Evolutionary conservation across 225 moss, liverwort and hornwort species (phyloP).

Genomic region (Bryum argenteum): DNA sequence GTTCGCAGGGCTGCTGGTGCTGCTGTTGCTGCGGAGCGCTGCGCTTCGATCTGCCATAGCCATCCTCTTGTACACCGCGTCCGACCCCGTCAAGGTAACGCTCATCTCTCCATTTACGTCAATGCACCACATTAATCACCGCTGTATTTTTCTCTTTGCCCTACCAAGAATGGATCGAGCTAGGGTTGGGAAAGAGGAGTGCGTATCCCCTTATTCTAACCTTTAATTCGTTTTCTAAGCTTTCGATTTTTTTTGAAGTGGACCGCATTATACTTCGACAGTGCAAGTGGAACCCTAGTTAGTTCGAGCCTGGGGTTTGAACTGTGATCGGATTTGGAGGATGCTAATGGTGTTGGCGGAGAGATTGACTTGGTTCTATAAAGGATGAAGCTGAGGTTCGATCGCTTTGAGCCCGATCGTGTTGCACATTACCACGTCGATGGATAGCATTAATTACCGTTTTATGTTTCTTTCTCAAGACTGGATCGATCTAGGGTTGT

Average conservation of each 20-base stretch:
- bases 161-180: not conserved
- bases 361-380: constrained; percentile 3
- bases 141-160: not conserved
- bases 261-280: not conserved
- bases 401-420: not conserved
- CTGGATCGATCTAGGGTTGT: constrained; percentile 22
- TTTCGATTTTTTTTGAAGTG: not conserved
- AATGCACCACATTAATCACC: not conserved
- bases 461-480: not conserved
- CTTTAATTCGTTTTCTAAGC: no score
- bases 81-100: constrained; percentile 16
- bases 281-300: constrained; percentile 22
- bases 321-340: not conserved
- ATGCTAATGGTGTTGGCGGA: not conserved
- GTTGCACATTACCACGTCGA: not conserved
- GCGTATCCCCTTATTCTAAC: no score
- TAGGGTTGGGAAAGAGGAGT: constrained; percentile 5
- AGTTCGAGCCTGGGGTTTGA: not conserved
- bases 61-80: not conserved
- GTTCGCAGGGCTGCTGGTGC: not conserved
- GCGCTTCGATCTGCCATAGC: constrained; percentile 5
- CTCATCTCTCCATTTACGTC: not conserved
- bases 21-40: not conserved
- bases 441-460: not conserved
- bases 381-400: not conserved